Percentiles rank a stretch among this genome's conserved stretches.
phyloP scores from a whole-genome alignment of 2,329 filamentous ascomycete genomes.

The Beauveria caledonica region DNA sequence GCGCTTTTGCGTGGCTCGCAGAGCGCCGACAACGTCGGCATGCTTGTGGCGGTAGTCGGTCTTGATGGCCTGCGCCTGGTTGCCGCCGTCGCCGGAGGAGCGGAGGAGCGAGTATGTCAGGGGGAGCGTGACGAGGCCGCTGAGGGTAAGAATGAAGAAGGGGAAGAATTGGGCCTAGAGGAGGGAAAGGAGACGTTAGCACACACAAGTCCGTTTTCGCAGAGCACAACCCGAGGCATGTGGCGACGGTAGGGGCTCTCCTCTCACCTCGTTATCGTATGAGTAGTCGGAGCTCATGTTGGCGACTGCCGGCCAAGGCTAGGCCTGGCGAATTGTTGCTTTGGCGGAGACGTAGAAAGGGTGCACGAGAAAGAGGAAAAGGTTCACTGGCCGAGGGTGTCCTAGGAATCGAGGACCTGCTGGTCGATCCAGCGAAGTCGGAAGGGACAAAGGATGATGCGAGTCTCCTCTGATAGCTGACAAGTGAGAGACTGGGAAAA shows the following conservation, averaged over 20 bases:
- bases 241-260: background rate
- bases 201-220: background rate
- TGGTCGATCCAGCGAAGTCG: background rate
- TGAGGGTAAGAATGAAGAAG: conserved; percentile 92
- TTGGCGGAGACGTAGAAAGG: background rate
- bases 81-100: conserved; percentile 67
- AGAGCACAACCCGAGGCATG: too few relatives aligned
- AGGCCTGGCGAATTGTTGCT: conserved; percentile 19
- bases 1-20: conserved; percentile 80
- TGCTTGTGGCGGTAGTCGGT: conserved; percentile 74
- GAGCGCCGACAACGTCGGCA: conserved; percentile 71
- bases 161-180: conserved; percentile 89
- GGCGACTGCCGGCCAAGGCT: conserved; percentile 30
- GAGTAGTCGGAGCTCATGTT: conserved; percentile 92
- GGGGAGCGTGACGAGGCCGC: conserved; percentile 78
- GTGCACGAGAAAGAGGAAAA: background rate
- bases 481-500: background rate
- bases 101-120: conserved; percentile 83
- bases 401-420: background rate
- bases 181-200: background rate
- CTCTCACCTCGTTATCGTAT: conserved; percentile 80
- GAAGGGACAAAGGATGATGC: background rate
- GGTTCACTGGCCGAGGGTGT: background rate
- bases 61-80: conserved; percentile 73
- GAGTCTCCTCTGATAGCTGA: background rate